Evolutionary conservation across 495 filamentous ascomycete genomes (phyloP), one percentile per base, ranked within the genome.

Genomic region (Aspergillus conjunctus): DNA sequence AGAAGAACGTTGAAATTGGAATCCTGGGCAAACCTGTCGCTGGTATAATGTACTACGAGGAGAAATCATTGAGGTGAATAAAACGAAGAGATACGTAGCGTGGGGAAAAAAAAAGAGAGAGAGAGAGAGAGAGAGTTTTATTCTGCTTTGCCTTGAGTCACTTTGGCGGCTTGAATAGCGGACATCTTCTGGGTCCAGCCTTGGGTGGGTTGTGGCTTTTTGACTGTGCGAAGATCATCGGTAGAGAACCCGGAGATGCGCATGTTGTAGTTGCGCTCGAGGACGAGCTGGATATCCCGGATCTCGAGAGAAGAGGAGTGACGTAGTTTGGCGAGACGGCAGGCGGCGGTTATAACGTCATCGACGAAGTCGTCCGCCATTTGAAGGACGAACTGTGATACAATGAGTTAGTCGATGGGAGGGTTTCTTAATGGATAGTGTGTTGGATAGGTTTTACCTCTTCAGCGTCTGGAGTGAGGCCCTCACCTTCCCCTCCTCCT

Each of bases 211-310:
- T 92, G 88, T 22, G 93, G 87, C 75, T 96, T 97, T 68, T 91
- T 87, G 20, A 97, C 93, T 3, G 91, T 97, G 56, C 94, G 86
- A 59, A 97, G 83, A 75, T 98, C 94, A 67, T 98, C 94, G 31
- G 90, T 89, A 6, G 91, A 87, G 74, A 95, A 97, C 34, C 94
- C 94, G 0, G 94, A 96, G 58, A 97, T 91, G 58, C 94, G 90
- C 77, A 98, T 98, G 74, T 98, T 97, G 84, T 95, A 97, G 71
- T 92, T 93, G 57, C 95, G 90, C 77, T 98, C 94, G 17, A 98
- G 87, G 22, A 97, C 87, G 33, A 97, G 87, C 76, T 97, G 94
- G 51, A 98, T 84, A 71, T 98, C 94, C 62, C 92, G 90, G 51
- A 97, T 88, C 64, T 98, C 94, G 8, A 98, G 87, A 0, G 87